phyloP scores from a whole-genome alignment of 495 filamentous ascomycete genomes.

The Terfezia boudieri region DNA sequence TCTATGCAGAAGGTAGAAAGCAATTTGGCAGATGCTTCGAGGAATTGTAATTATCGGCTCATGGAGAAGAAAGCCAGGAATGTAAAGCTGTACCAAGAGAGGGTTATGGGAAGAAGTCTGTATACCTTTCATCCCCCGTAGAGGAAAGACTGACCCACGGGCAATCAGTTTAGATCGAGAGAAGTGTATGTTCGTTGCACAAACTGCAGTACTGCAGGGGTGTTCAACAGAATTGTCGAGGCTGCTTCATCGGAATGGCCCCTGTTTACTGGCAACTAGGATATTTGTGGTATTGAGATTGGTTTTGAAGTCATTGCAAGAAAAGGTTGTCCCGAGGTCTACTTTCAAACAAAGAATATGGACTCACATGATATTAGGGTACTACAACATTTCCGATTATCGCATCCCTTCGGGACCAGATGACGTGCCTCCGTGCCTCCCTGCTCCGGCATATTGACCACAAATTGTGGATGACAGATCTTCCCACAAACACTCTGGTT shows the following conservation, averaged over 20 bases:
- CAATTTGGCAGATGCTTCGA: conserved; percentile 46
- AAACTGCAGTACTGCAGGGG: conserved; percentile 38
- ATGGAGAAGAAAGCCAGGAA: conserved; percentile 46
- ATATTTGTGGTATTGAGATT: conserved; percentile 55
- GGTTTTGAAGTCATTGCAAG: conserved; percentile 41
- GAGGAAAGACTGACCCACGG: conserved; percentile 2
- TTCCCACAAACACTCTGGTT: conserved; percentile 31
- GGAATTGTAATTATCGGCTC: conserved; percentile 49
- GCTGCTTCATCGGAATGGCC: conserved; percentile 34
- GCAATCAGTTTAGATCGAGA: conserved; percentile 24
- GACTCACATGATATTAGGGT: background rate
- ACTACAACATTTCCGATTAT: conserved; percentile 25
- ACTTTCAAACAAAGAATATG: too few relatives aligned
- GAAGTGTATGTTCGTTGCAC: conserved; percentile 34
- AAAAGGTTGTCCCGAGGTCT: conserved; percentile 18
- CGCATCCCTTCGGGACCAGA: conserved; percentile 36
- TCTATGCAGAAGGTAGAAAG: conserved; percentile 54
- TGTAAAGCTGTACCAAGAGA: conserved; percentile 34
- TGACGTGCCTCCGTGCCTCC: conserved; percentile 36
- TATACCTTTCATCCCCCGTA: conserved; percentile 20
- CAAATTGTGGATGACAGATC: conserved; percentile 27
- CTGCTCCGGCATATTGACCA: conserved; percentile 46
- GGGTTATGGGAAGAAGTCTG: conserved; percentile 27
- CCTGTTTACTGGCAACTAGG: conserved; percentile 50
- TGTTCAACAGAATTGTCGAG: conserved; percentile 32